A percentile compares a stretch with the other conserved stretches of the same genome.
Evolutionary conservation across 2,329 filamentous ascomycete genomes (phyloP).

Genomic region (Claviceps spartinae): DNA sequence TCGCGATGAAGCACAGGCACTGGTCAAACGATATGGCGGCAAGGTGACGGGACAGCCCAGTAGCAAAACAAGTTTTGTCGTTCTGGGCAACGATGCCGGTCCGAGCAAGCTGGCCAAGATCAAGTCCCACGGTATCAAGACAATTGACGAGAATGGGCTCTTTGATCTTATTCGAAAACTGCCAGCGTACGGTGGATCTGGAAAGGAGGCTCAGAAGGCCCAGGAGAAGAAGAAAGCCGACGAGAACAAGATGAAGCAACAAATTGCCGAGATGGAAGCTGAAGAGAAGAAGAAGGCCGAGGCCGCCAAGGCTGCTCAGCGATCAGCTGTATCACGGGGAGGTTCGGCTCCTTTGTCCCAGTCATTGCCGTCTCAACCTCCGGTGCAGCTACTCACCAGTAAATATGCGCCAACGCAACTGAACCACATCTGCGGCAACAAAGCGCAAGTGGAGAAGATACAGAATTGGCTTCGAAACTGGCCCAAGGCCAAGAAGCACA

Average conservation of each 20-base stretch:
- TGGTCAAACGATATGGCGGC: constrained; percentile 89
- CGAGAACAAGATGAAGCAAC: constrained; percentile 65
- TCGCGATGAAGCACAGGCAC: constrained; percentile 68
- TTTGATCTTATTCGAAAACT: constrained; percentile 72
- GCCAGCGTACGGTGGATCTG: constrained; percentile 74
- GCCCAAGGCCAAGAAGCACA: constrained; percentile 60
- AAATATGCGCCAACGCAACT: constrained; percentile 85
- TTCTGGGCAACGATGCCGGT: constrained; percentile 81
- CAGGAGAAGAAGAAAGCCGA: constrained; percentile 77
- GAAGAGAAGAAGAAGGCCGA: constrained; percentile 55
- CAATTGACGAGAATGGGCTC: constrained; percentile 85
- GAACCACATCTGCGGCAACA: constrained; percentile 90
- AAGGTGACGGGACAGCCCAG: constrained; percentile 79
- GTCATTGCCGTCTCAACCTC: constrained; percentile 24
- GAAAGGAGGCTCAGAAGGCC: constrained; percentile 75
- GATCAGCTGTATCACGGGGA: constrained; percentile 20
- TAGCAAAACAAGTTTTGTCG: constrained; percentile 86
- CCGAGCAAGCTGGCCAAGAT: constrained; percentile 90
- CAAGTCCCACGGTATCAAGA: constrained; percentile 63
- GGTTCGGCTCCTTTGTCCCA: constrained; percentile 19
- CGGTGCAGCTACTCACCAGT: constrained; percentile 73
- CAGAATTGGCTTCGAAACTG: constrained; percentile 78
- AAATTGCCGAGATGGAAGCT: constrained; percentile 73
- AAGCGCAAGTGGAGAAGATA: constrained; percentile 75
- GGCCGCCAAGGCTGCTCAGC: constrained; percentile 36